Conservation (phyloP, 1,284 basidiomycete genomes). For the Cutaneotrichosporon cutaneum region DNA sequence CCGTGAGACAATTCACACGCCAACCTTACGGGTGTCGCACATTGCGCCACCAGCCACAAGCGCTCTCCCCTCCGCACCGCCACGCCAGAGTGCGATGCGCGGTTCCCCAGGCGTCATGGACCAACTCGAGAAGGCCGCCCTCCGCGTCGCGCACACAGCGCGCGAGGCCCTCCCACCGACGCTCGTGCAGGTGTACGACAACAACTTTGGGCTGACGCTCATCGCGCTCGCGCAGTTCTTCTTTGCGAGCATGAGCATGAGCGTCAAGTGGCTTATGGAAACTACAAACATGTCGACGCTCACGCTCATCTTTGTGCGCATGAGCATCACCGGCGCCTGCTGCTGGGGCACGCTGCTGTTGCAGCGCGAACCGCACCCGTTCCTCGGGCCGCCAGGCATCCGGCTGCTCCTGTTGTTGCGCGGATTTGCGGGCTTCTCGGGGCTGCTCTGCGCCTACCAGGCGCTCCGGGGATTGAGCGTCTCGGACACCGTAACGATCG, state of each 20-base stretch:
- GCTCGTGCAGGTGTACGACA: constrained; percentile 29
- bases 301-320: constrained; percentile 44
- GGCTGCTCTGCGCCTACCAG: constrained; percentile 59
- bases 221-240: constrained; percentile 63
- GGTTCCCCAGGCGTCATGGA: background rate
- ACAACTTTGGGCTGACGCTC: constrained; percentile 64
- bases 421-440: constrained; percentile 61
- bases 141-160: background rate
- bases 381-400: constrained; percentile 67
- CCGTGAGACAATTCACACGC: background rate
- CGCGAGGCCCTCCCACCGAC: constrained; percentile 21
- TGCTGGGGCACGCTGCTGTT: constrained; percentile 57
- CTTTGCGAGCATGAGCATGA: constrained; percentile 61
- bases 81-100: background rate
- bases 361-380: constrained; percentile 61
- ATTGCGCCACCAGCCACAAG: background rate
- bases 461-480: constrained; percentile 67
- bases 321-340: constrained; percentile 56
- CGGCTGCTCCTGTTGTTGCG: constrained; percentile 61
- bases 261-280: constrained; percentile 48
- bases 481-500: constrained; percentile 72
- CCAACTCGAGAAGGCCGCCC: constrained; percentile 5
- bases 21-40: background rate
- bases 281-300: constrained; percentile 38
- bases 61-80: background rate